Evolutionary conservation across 441 rosid genomes (phyloP).

Genomic region (Populus tomentosa): DNA sequence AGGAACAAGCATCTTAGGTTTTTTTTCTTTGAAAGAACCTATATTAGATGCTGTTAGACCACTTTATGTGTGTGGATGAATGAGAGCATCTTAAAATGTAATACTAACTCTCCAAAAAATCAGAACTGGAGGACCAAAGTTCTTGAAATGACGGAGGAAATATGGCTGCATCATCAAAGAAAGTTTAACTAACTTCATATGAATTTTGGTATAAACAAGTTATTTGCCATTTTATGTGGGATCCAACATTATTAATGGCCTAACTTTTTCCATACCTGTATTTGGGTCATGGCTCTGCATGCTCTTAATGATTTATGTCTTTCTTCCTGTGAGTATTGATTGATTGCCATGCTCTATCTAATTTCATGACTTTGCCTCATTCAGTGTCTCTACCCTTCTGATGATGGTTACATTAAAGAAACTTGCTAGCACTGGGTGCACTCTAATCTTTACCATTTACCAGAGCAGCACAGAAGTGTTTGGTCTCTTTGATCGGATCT

Average conservation of each 20-base stretch:
- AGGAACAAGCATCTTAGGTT: background rate
- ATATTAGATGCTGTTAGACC: background rate
- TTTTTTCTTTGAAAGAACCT: background rate
- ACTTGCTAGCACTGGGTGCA: constrained; percentile 96
- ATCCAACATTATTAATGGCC: background rate
- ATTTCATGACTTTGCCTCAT: constrained; percentile 10
- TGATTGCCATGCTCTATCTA: background rate
- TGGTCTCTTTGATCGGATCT: constrained; percentile 97
- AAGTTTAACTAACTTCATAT: background rate
- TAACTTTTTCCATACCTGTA: background rate
- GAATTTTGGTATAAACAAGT: background rate
- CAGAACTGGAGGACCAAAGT: background rate
- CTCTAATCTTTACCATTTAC: constrained; percentile 79
- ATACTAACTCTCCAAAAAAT: background rate
- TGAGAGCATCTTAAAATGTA: background rate
- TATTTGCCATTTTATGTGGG: background rate
- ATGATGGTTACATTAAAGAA: constrained; percentile 99
- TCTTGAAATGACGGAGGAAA: background rate
- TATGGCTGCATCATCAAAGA: background rate
- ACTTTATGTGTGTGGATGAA: background rate
- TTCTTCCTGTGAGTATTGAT: background rate
- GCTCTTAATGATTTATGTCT: constrained; percentile 3
- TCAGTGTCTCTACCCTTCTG: constrained; percentile 92
- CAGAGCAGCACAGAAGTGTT: constrained; percentile 99
- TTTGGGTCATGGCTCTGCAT: background rate